Conservation (phyloP, 2,329 filamentous ascomycete species). For the Ophiosphaerella herpotricha region DNA sequence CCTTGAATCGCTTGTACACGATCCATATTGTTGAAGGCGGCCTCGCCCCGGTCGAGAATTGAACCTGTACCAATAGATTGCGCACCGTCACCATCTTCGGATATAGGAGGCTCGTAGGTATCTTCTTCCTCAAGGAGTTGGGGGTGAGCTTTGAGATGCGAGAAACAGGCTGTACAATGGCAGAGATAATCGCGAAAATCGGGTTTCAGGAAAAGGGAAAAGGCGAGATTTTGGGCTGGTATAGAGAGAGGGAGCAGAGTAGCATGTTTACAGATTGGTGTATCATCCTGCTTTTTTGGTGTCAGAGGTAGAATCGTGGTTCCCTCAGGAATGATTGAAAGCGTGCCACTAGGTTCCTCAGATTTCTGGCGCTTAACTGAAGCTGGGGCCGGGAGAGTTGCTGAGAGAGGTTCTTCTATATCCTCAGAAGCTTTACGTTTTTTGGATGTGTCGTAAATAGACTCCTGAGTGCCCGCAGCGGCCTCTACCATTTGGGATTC, state of each 20-base stretch:
- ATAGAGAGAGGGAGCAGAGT: slow-evolving; percentile 61
- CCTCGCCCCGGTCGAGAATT: slow-evolving; percentile 88
- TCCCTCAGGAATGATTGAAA: slow-evolving; percentile 44
- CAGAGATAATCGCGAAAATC: slow-evolving; percentile 83
- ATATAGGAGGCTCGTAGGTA: slow-evolving; percentile 88
- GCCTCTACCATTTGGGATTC: slow-evolving; percentile 10
- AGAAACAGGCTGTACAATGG: slow-evolving; percentile 80
- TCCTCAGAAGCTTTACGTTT: slow-evolving; percentile 56
- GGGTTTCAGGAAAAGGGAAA: slow-evolving; percentile 82
- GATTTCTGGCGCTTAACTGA: slow-evolving; percentile 44
- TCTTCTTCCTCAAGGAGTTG: slow-evolving; percentile 95
- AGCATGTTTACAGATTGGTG: slow-evolving; percentile 62
- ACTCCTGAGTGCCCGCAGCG: slow-evolving; percentile 11
- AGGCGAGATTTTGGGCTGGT: slow-evolving; percentile 57
- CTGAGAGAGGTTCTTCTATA: slow-evolving; percentile 24
- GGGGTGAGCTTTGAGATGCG: slow-evolving; percentile 68
- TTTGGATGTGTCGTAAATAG: slow-evolving; percentile 31
- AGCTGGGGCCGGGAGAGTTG: slow-evolving; percentile 19
- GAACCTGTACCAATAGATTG: slow-evolving; percentile 73
- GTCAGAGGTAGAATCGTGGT: slow-evolving; percentile 28
- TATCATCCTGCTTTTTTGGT: slow-evolving; percentile 28
- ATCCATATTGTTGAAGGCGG: slow-evolving; percentile 87
- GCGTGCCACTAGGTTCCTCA: slow-evolving; percentile 31
- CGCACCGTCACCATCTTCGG: slow-evolving; percentile 59
- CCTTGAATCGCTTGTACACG: slow-evolving; percentile 90